Evolutionary conservation across 306 rosid genomes (phyloP), one percentile per base, ranked within the genome.

Genomic region (Acacia crassicarpa): DNA sequence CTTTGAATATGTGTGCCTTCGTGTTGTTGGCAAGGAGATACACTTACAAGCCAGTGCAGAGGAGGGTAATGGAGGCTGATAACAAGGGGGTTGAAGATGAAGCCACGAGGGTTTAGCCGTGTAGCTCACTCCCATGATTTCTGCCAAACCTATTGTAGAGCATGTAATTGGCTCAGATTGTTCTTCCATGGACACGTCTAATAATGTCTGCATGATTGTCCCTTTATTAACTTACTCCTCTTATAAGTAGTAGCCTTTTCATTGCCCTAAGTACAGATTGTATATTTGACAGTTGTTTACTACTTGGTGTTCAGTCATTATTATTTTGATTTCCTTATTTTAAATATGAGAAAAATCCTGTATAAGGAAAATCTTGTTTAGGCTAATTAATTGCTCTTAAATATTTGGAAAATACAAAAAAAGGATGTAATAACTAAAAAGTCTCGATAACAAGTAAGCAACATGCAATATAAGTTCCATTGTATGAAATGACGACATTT

Each of bases 11-110:
- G 25, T 80, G 86, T 82, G 38, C 7, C 1, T 86, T 67, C 74
- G 38, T 84, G 17, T 19, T 77, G 0, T 20, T 89, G 69, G 80
- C 90, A 19, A 89, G 62, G 8, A 80, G 82, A 80, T 86, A 84
- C 45, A 86, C 84, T 84, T 89, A 89, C 54, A 89, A 89, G 76
- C 8, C 77, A 0, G 81, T 86, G 15, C 80, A 81, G 49, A 67
- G 66, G 23, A 78, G 54, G 20, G 44, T 1, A 27, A 76, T 20
- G 23, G 80, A 66, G 70, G 72, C 4, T 51, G 75, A 81, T 43
- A 76, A 81, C 33, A 76, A 75, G 75, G 87, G 33, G 40, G 66
- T 78, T 20, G 86, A 81, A 53, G 67, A 40, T 11, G 53, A 53
- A 54, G 83, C 41, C 71, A 35, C 44, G 38, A 27, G 14, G 25